These are phyloP conservation scores for Fraxinus anomala DNA, from an alignment of 257 asterid genomes.

Conservation along the genomic window DNA sequence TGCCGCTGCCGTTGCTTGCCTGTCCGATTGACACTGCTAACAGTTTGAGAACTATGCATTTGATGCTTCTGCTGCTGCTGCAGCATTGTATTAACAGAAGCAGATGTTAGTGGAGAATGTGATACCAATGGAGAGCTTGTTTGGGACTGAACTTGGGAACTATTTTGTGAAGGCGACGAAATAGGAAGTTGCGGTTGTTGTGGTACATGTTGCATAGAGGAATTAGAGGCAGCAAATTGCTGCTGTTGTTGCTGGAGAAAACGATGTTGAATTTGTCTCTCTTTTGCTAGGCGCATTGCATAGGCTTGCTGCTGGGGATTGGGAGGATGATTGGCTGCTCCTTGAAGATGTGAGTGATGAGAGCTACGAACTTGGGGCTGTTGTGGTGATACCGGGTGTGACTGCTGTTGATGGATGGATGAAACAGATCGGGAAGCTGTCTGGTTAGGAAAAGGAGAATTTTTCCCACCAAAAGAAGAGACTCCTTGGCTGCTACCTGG, in stretches of 20 bases:
- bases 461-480: slow-evolving; percentile 38
- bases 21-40: slow-evolving; percentile 6
- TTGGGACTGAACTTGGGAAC: background rate
- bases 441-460: slow-evolving; percentile 44
- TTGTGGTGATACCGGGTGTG: slow-evolving; percentile 40
- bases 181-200: slow-evolving; percentile 3
- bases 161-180: background rate
- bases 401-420: slow-evolving; percentile 45
- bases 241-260: background rate
- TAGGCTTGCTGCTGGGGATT: background rate
- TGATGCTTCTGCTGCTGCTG: slow-evolving; percentile 6
- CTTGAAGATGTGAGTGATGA: slow-evolving; percentile 38
- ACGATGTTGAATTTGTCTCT: background rate
- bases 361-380: slow-evolving; percentile 41
- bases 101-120: background rate
- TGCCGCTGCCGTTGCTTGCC: slow-evolving; percentile 18
- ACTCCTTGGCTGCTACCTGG: slow-evolving; percentile 48
- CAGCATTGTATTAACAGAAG: background rate
- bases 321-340: slow-evolving; percentile 1
- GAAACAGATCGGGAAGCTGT: slow-evolving; percentile 47
- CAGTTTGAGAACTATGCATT: background rate
- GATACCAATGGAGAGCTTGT: background rate
- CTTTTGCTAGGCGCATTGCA: slow-evolving; percentile 2
- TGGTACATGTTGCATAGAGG: background rate
- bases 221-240: slow-evolving; percentile 4